Conservation (phyloP, 805 yeast genomes). For the Lachancea dasiensis region DNA sequence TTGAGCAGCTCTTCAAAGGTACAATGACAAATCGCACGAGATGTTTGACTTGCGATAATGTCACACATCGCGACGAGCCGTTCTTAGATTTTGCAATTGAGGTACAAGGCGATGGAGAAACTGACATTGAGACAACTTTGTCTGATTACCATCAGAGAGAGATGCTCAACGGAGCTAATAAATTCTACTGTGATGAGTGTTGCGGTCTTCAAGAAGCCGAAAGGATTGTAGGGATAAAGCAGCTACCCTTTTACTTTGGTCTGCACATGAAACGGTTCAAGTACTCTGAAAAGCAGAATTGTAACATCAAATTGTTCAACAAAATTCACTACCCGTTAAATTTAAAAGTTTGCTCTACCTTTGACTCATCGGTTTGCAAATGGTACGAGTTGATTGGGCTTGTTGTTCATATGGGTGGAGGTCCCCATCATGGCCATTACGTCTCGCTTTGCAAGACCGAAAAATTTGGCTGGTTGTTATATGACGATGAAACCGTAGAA, state of each 20-base stretch:
- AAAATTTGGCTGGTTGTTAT: conserved; percentile 79
- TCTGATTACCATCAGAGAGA: conserved; percentile 69
- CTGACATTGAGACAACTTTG: conserved; percentile 49
- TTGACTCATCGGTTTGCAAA: conserved; percentile 37
- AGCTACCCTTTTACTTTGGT: conserved; percentile 71
- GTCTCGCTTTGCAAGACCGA: conserved; percentile 78
- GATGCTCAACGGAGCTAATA: conserved; percentile 77
- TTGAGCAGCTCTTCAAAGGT: conserved; percentile 79
- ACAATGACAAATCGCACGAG: conserved; percentile 78
- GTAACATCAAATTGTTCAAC: conserved; percentile 81
- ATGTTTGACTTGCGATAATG: conserved; percentile 82
- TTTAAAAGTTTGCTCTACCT: conserved; percentile 55
- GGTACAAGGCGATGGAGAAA: conserved; percentile 65
- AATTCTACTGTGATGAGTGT: conserved; percentile 89
- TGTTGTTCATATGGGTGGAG: conserved; percentile 94
- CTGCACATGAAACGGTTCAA: conserved; percentile 89
- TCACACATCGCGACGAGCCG: conserved; percentile 74
- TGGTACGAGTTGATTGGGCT: conserved; percentile 78
- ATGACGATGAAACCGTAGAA: conserved; percentile 94
- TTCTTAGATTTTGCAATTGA: conserved; percentile 86
- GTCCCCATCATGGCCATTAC: conserved; percentile 97
- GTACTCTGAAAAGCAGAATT: conserved; percentile 74
- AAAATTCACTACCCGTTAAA: conserved; percentile 74
- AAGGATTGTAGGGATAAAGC: conserved; percentile 74
- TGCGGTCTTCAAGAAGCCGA: conserved; percentile 91